Base-by-base conservation (phyloP, 2,329 filamentous ascomycete genomes). In the Elsinoe perseae region DNA sequence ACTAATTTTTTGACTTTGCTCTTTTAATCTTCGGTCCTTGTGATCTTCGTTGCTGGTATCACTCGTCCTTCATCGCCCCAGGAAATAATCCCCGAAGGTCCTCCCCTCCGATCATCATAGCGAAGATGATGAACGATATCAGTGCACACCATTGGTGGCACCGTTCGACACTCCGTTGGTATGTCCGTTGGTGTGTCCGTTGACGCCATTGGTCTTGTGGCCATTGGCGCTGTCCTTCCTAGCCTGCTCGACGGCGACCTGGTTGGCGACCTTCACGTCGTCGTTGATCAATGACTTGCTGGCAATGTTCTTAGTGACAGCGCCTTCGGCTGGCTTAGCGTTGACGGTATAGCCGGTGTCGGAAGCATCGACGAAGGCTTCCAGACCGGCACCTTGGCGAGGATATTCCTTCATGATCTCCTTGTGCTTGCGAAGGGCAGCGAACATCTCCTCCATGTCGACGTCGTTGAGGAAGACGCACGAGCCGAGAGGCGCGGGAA, bases 401-500 rank as follows among this genome's bases (percentile, higher is more conserved):
- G 84, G 81, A 62, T 81, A 87, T 18, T 73, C 70, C 66, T 80
- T 79, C 73, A 83, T 81, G 6, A 84, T 61, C 54, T 78, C 69
- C 73, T 87, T 88, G 72, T 88, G 85, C 66, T 74, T 73, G 46
- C 73, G 72, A 12, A 88, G 72, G 1, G 82, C 83, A 3, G 69
- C 69, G 58, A 78, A 77, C 74, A 88, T 80, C 62, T 87, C 83
- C 12, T 83, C 75, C 23, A 75, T 70, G 1, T 77, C 74, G 1
- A 86, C 79, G 40, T 87, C 83, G 64, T 87, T 88, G 55, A 88
- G 64, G 72, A 89, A 88, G 2, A 77, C 75, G 64, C 85, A 88
- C 10, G 73, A 74, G 1, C 85, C 85, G 27, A 88, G 75, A 0
- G 85, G 85, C 59, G 76, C 81, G 1, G 85, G 85, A 0, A 88